Percentiles rank a stretch among this genome's conserved stretches.
These are phyloP conservation scores for Paragyromitra xinjiangensis DNA, from an alignment of 495 filamentous ascomycete genomes.

Conservation along the genomic window DNA sequence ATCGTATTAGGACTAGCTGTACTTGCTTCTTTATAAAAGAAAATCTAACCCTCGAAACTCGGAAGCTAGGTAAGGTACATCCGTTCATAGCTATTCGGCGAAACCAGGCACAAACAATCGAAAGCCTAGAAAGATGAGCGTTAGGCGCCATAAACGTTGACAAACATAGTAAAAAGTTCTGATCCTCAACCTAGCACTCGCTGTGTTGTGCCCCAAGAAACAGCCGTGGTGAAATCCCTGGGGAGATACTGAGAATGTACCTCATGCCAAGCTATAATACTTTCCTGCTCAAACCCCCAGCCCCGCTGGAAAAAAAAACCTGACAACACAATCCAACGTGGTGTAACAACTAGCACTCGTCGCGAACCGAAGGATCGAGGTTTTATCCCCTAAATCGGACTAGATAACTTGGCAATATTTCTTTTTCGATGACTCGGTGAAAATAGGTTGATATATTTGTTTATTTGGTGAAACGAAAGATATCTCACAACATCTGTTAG, in stretches of 20 bases:
- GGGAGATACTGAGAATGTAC: neutral
- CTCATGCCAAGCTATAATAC: neutral
- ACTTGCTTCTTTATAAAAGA: neutral
- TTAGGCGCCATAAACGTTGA: no score
- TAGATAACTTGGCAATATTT: constrained; percentile 15
- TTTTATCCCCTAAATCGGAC: constrained; percentile 28
- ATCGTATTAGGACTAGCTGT: neutral
- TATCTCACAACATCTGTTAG: no score
- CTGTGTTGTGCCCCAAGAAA: no score
- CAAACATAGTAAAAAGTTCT: no score
- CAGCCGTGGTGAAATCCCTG: neutral
- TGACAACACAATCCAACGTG: neutral
- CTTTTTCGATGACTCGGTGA: neutral
- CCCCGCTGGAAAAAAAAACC: neutral
- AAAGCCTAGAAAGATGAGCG: no score
- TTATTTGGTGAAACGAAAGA: constrained; percentile 27
- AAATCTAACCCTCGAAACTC: neutral
- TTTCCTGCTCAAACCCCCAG: neutral
- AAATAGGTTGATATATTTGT: constrained; percentile 10
- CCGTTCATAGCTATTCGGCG: no score
- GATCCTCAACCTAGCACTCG: no score
- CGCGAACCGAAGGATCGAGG: constrained; percentile 22
- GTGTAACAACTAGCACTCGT: constrained; percentile 14
- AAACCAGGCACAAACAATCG: no score
- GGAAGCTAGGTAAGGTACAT: neutral